These are phyloP conservation scores for Hansfordia pulvinata DNA, from an alignment of 2,329 filamentous ascomycete species.

Conservation along the genomic window DNA sequence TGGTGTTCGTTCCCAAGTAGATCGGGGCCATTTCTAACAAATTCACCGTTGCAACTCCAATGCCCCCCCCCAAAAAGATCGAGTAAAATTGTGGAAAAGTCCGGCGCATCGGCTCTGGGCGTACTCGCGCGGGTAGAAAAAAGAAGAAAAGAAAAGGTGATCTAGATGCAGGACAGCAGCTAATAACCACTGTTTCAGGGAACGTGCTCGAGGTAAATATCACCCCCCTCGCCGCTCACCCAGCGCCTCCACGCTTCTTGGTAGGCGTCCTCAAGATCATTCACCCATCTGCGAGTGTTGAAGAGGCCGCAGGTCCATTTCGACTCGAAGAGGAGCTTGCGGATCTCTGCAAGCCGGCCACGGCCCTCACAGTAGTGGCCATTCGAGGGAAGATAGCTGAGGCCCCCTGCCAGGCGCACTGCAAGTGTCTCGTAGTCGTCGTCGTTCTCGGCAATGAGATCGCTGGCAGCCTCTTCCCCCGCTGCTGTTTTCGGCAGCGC, in stretches of 20 bases:
- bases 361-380: constrained; percentile 35
- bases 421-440: constrained; percentile 74
- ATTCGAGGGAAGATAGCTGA: constrained; percentile 40
- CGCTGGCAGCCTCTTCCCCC: constrained; percentile 53
- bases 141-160: too few species aligned
- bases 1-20: too few species aligned
- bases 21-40: too few species aligned
- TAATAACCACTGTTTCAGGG: too few species aligned
- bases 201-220: constrained; percentile 91
- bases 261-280: constrained; percentile 79
- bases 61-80: too few species aligned
- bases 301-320: constrained; percentile 84
- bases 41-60: too few species aligned
- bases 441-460: constrained; percentile 69
- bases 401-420: constrained; percentile 47
- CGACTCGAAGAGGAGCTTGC: constrained; percentile 68
- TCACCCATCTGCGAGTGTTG: constrained; percentile 82
- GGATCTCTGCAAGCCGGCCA: constrained; percentile 66
- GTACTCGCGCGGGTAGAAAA: too few species aligned
- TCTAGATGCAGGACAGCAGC: too few species aligned
- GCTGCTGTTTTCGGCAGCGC: constrained; percentile 61
- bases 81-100: too few species aligned
- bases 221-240: constrained; percentile 76
- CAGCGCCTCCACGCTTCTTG: constrained; percentile 79
- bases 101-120: too few species aligned